A percentile compares a stretch with the other conserved stretches of the same genome.
Evolutionary conservation across 306 rosid species (phyloP).

Genomic region (Rubus parviflorus): DNA sequence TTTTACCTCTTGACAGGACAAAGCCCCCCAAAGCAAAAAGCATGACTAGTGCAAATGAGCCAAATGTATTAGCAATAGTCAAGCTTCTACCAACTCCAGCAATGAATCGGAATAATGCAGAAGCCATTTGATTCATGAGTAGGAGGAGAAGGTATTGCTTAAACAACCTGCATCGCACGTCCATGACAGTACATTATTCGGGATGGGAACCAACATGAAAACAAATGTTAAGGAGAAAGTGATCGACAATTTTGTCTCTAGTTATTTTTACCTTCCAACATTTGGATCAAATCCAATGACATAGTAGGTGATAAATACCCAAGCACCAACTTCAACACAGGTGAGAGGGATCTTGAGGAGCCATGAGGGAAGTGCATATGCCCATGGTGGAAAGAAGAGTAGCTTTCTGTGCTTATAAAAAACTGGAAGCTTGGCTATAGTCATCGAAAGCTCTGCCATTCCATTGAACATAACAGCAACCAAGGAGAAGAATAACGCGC

Average conservation of each 20-base stretch:
- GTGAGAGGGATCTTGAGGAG: constrained; percentile 55
- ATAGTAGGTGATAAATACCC: constrained; percentile 60
- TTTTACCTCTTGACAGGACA: constrained; percentile 51
- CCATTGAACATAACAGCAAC: constrained; percentile 58
- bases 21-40: constrained; percentile 49
- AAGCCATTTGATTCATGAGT: constrained; percentile 50
- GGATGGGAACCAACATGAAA: not conserved
- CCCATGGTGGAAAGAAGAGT: constrained; percentile 64
- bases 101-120: constrained; percentile 38
- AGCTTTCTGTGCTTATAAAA: constrained; percentile 61
- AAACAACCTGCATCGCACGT: constrained; percentile 37
- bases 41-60: constrained; percentile 28
- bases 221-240: not conserved
- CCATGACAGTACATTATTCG: not conserved
- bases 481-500: constrained; percentile 49
- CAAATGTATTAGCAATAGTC: constrained; percentile 40
- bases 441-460: constrained; percentile 55
- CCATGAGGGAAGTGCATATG: constrained; percentile 59
- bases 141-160: constrained; percentile 47
- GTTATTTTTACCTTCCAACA: constrained; percentile 34
- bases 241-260: not conserved
- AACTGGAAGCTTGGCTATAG: constrained; percentile 52
- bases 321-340: constrained; percentile 46
- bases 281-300: constrained; percentile 69
- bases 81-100: constrained; percentile 52